phyloP scores from a whole-genome alignment of 305 asterid species.

The Fraxinus sp. region DNA sequence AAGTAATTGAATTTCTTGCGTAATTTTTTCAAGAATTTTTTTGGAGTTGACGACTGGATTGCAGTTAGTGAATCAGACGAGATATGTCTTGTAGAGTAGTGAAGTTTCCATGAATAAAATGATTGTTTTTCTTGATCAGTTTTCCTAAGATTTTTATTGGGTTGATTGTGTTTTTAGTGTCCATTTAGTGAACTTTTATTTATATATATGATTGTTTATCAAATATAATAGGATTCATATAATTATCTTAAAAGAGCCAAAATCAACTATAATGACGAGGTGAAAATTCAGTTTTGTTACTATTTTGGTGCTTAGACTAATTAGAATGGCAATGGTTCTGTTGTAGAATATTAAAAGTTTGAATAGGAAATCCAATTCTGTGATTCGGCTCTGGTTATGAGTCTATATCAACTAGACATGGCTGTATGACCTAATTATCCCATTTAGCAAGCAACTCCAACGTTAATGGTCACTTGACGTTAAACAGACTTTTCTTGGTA shows the following conservation, averaged over 20 bases:
- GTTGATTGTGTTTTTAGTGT: neutral
- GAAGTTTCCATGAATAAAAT: neutral
- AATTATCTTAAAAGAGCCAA: neutral
- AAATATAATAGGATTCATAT: neutral
- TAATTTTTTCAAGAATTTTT: neutral
- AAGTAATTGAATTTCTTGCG: neutral
- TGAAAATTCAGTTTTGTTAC: neutral
- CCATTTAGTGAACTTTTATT: neutral
- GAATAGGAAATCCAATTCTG: slow-evolving; percentile 4
- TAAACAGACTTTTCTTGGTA: neutral
- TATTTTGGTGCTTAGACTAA: neutral
- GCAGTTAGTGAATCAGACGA: neutral
- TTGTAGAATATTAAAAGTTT: neutral
- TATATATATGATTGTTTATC: neutral
- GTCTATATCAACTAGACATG: neutral
- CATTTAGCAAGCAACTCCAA: neutral
- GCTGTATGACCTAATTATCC: neutral
- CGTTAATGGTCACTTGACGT: neutral
- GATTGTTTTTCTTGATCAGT: neutral
- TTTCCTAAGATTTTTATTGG: neutral
- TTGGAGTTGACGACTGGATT: neutral
- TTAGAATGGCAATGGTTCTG: neutral
- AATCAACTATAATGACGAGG: neutral
- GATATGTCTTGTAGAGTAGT: neutral
- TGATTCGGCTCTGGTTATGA: neutral